A percentile compares a stretch with the other conserved stretches of the same genome.
Conservation (phyloP, 148 eudicot species). For the Dianthus caryophyllus region DNA sequence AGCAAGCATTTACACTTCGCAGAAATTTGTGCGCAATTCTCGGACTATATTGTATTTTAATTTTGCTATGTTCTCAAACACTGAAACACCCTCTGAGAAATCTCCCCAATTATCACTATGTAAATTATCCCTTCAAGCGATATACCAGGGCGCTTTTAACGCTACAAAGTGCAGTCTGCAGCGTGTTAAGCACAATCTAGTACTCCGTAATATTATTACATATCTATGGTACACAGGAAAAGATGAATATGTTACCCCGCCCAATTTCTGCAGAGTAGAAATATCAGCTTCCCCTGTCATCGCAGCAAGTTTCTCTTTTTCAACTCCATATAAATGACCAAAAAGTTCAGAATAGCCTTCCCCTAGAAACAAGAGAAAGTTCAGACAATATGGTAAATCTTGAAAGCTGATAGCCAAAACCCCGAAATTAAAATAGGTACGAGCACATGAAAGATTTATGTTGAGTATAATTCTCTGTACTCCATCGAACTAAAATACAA, state of each 20-base stretch:
- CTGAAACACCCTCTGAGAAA: too few relatives aligned
- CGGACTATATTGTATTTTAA: too few relatives aligned
- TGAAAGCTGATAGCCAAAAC: neutral
- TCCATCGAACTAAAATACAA: neutral
- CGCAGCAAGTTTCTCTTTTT: conserved; percentile 51
- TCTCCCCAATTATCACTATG: too few relatives aligned
- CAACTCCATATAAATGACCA: conserved; percentile 49
- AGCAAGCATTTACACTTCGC: too few relatives aligned
- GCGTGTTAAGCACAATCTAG: neutral
- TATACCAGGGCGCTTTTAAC: too few relatives aligned
- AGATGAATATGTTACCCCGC: conserved; percentile 47
- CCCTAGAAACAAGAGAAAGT: conserved; percentile 20
- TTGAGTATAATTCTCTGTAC: neutral
- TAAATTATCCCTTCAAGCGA: too few relatives aligned
- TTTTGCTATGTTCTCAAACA: too few relatives aligned
- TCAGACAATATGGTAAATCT: neutral
- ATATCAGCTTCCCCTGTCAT: conserved; percentile 64
- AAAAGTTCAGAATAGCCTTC: conserved; percentile 20
- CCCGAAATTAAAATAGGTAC: neutral
- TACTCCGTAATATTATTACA: neutral
- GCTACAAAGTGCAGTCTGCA: neutral
- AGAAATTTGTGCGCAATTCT: too few relatives aligned
- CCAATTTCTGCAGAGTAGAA: conserved; percentile 48
- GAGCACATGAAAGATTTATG: neutral
- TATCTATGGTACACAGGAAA: neutral